A percentile compares a stretch with the other conserved stretches of the same genome.
Evolutionary conservation across 805 yeast species (phyloP).

Genomic region (Ogataea methanolica): DNA sequence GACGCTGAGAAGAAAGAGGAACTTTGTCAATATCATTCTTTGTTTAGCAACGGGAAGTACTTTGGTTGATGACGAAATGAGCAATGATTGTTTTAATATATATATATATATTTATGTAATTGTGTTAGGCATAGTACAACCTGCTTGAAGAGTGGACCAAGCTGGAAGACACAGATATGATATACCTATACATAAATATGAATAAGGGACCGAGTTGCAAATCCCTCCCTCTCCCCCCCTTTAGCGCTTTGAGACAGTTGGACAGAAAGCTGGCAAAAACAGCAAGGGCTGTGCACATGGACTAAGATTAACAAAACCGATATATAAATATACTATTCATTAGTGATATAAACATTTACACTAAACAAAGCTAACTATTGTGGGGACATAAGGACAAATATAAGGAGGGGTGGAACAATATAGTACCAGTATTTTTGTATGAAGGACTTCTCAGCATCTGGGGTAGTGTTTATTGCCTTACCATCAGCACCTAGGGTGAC

Average conservation of each 20-base stretch:
- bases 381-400: conserved; percentile 29
- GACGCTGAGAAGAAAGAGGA: neutral
- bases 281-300: neutral
- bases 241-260: no score
- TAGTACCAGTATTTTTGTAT: conserved; percentile 62
- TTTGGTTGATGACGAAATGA: no score
- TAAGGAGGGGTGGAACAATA: conserved; percentile 45
- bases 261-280: neutral
- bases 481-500: conserved; percentile 8
- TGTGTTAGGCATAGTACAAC: no score
- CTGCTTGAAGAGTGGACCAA: no score
- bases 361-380: conserved; percentile 3
- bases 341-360: neutral
- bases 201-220: no score
- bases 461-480: conserved; percentile 2
- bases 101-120: no score
- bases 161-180: no score
- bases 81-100: no score
- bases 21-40: neutral
- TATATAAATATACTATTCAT: no score
- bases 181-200: no score
- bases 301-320: no score
- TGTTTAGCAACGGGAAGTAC: neutral
- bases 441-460: conserved; percentile 36
- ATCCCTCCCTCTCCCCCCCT: no score